A percentile compares a stretch with the other conserved stretches of the same genome.
Evolutionary conservation across 2,329 filamentous ascomycete genomes (phyloP).

Genomic region (Pseudogymnoascus sp.): DNA sequence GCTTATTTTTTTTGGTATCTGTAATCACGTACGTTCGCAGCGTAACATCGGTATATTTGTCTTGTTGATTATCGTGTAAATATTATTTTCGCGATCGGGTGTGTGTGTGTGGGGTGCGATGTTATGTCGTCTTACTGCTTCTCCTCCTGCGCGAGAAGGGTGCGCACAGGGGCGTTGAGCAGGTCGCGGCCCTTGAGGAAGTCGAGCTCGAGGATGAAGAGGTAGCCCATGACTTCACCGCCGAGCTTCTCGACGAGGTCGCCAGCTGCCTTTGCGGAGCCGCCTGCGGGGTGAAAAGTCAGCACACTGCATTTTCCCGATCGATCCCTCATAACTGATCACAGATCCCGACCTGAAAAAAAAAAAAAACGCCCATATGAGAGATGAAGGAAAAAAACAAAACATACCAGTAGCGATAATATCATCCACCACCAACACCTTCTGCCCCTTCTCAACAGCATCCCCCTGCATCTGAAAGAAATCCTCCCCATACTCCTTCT

Average conservation of each 20-base stretch:
- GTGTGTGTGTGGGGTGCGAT: background rate
- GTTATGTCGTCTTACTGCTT: slow-evolving; percentile 17
- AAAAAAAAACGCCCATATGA: too few relatives aligned
- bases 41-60: background rate
- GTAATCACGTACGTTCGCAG: background rate
- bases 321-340: background rate
- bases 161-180: slow-evolving; percentile 75
- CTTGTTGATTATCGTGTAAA: background rate
- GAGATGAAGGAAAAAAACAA: background rate
- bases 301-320: background rate
- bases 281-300: slow-evolving; percentile 44
- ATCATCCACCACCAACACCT: slow-evolving; percentile 89
- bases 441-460: slow-evolving; percentile 76
- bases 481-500: slow-evolving; percentile 95
- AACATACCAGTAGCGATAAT: slow-evolving; percentile 91
- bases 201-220: slow-evolving; percentile 93
- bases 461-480: slow-evolving; percentile 93
- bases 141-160: slow-evolving; percentile 63
- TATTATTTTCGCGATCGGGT: too few relatives aligned
- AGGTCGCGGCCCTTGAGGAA: slow-evolving; percentile 88
- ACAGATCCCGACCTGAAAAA: background rate
- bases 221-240: slow-evolving; percentile 76
- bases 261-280: slow-evolving; percentile 81
- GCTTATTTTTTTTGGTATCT: background rate
- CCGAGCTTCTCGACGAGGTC: slow-evolving; percentile 79